Evolutionary conservation across 305 asterid species (phyloP).

Genomic region (Solanum hybrid): DNA sequence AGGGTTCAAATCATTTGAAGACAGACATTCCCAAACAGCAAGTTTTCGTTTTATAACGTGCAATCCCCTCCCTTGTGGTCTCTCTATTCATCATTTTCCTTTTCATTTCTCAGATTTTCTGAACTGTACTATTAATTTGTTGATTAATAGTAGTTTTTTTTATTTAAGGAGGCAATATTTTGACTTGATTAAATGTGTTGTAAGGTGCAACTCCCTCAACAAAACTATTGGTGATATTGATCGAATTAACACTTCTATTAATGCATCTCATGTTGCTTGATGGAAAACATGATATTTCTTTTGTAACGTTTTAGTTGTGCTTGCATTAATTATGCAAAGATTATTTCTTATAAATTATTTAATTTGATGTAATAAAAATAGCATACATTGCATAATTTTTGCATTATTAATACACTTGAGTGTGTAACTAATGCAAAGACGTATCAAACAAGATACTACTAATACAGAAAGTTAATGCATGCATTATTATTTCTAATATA

Average conservation of each 20-base stretch:
- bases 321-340: not conserved
- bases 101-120: not conserved
- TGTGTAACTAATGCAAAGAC: not conserved
- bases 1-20: constrained; percentile 11
- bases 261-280: not conserved
- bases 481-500: not conserved
- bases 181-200: not conserved
- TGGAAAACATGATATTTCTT: not conserved
- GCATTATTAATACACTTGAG: not conserved
- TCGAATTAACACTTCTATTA: not conserved
- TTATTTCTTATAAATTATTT: too few species aligned
- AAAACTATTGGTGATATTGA: not conserved
- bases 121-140: not conserved
- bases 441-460: not conserved
- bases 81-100: not conserved
- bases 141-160: not conserved
- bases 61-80: not conserved
- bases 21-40: not conserved
- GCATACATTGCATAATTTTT: too few species aligned
- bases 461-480: too few species aligned
- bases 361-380: too few species aligned
- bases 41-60: not conserved
- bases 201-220: not conserved
- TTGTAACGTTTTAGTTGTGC: not conserved
- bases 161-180: not conserved